Evolutionary conservation across 1,284 basidiomycete genomes (phyloP), one percentile per base, ranked within the genome.

Genomic region (Apiotrichum veenhuisii): DNA sequence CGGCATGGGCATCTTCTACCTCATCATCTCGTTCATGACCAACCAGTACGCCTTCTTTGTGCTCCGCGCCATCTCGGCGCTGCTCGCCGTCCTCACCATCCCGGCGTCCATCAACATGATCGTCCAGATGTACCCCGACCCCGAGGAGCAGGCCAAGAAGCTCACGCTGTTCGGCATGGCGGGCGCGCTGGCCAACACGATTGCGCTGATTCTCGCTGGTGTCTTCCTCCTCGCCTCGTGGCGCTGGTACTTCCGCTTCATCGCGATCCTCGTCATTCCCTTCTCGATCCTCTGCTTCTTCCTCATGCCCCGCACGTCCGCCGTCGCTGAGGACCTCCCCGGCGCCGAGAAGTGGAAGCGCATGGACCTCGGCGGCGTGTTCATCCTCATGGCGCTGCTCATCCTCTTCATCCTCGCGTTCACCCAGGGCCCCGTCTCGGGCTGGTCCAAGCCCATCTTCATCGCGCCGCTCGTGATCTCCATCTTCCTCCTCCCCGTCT

Each of bases 181-280:
- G 4, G 71, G 68, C 40, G 73, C 69, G 5, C 59, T 74, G 2
- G 74, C 71, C 54, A 58, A 62, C 55, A 57, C 57, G 11, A 34
- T 63, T 30, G 60, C 64, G 17, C 61, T 68, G 47, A 53, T 76
- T 30, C 66, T 75, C 49, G 71, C 72, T n/a, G 75, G 72, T 54
- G 64, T 72, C 20, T 72, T 74, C 68, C 57, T 74, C 25, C 64
- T 74, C 22, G 68, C 73, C n/a, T 51, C 40, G 57, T 69, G 73
- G 74, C 47, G 64, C 49, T 70, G 78, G 77, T 74, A 78, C 59
- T 74, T 76, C 64, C 62, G 71, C 51, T 73, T 74, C 50, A 53
- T 61, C 47, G 59, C 68, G 8, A 67, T 73, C 56, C 42, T 75
- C 51, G 62, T 71, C 52, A 61, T 69, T 10, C 72, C 73, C 17